phyloP scores from a whole-genome alignment of 129 eudicot species.

The Centrapalus pauciflorus region DNA sequence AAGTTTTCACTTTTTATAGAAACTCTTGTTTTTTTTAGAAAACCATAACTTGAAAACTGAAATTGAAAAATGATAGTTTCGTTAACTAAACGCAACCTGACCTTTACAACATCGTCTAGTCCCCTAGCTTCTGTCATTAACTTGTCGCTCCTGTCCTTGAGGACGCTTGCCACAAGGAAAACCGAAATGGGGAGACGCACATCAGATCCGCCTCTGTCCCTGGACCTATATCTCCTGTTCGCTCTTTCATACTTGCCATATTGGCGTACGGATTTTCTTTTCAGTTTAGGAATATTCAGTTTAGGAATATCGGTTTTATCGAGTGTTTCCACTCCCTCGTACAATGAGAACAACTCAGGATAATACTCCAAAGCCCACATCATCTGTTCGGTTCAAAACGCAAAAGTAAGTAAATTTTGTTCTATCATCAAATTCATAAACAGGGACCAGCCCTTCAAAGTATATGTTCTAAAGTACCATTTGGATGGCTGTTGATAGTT shows the following conservation, averaged over 20 bases:
- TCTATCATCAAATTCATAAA: not conserved
- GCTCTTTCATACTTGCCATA: constrained; percentile 88
- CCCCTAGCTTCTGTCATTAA: constrained; percentile 89
- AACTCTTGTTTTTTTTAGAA: not conserved
- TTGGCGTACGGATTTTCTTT: constrained; percentile 55
- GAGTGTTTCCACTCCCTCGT: constrained; percentile 42
- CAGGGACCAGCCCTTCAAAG: not conserved
- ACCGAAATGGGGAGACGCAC: constrained; percentile 77
- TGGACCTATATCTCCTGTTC: constrained; percentile 49
- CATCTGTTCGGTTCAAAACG: constrained; percentile 51
- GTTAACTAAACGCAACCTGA: too few species aligned
- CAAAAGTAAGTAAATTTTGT: not conserved
- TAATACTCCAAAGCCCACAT: constrained; percentile 98
- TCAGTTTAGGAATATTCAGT: constrained; percentile 54
- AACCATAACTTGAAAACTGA: too few species aligned
- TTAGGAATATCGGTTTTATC: constrained; percentile 39
- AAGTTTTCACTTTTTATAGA: too few species aligned
- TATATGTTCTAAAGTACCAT: not conserved
- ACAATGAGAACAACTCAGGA: constrained; percentile 67
- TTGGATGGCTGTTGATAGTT: not conserved
- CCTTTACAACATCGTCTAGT: constrained; percentile 95
- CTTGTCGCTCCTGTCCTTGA: constrained; percentile 78
- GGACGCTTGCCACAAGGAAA: constrained; percentile 88
- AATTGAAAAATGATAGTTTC: too few species aligned
- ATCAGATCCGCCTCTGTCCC: constrained; percentile 18